Percentiles rank a stretch among this genome's conserved stretches.
phyloP scores from a whole-genome alignment of 2,329 filamentous ascomycete genomes.

The Periconia digitata region DNA sequence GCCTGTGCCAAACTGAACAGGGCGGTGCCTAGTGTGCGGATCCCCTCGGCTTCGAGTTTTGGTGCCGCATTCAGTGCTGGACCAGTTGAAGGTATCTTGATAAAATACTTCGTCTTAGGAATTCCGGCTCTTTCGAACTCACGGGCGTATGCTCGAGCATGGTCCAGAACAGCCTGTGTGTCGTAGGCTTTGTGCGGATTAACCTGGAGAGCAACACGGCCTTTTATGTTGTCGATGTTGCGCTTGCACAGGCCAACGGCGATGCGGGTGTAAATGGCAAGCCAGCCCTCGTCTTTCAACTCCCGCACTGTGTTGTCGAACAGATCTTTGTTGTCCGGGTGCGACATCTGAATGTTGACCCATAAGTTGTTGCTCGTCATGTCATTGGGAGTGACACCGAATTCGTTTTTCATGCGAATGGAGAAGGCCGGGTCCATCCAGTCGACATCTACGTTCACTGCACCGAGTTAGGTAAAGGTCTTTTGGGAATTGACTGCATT shows the following conservation, averaged over 20 bases:
- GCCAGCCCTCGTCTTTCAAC: slow-evolving; percentile 50
- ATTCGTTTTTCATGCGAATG: slow-evolving; percentile 41
- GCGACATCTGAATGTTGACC: slow-evolving; percentile 51
- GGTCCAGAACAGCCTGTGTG: slow-evolving; percentile 48
- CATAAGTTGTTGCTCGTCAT: slow-evolving; percentile 56
- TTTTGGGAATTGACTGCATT: neutral
- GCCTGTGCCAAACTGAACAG: slow-evolving; percentile 53
- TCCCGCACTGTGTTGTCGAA: slow-evolving; percentile 48
- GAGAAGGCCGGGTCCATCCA: slow-evolving; percentile 56
- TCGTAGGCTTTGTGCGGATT: slow-evolving; percentile 52
- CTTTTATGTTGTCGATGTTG: slow-evolving; percentile 51
- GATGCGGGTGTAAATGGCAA: slow-evolving; percentile 53
- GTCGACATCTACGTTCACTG: slow-evolving; percentile 56
- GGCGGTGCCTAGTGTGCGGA: slow-evolving; percentile 52
- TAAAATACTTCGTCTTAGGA: slow-evolving; percentile 50
- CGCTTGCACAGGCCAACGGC: slow-evolving; percentile 52
- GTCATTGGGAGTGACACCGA: slow-evolving; percentile 47
- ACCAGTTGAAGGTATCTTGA: slow-evolving; percentile 56
- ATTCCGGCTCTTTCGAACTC: slow-evolving; percentile 53
- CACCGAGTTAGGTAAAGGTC: neutral
- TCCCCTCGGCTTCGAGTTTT: slow-evolving; percentile 48
- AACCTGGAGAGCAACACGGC: slow-evolving; percentile 54
- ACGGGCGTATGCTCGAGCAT: slow-evolving; percentile 50
- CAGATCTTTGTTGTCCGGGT: slow-evolving; percentile 48
- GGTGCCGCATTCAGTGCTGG: slow-evolving; percentile 51